Conservation (phyloP, 2,329 filamentous ascomycete species). For the Salinomyces thailandicus region DNA sequence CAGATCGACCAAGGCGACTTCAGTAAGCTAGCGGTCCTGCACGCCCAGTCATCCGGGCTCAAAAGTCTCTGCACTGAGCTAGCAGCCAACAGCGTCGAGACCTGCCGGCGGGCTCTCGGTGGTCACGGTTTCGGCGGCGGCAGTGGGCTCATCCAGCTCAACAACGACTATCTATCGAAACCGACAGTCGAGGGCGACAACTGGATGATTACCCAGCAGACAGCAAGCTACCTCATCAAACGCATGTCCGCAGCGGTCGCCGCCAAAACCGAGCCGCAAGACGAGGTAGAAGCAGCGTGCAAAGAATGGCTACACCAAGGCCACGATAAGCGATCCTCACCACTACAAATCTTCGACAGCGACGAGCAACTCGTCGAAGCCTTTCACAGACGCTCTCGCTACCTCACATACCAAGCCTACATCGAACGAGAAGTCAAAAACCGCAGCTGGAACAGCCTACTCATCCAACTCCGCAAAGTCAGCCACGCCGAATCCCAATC, state of each 20-base stretch:
- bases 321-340: conserved; percentile 18
- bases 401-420: conserved; percentile 35
- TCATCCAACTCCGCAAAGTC: conserved; percentile 33
- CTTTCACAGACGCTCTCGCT: conserved; percentile 36
- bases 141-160: conserved; percentile 43
- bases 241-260: conserved; percentile 36
- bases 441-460: conserved; percentile 38
- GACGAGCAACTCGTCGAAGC: conserved; percentile 34
- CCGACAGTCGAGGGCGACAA: conserved; percentile 48
- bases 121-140: conserved; percentile 45
- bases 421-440: conserved; percentile 36
- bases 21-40: conserved; percentile 39
- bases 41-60: conserved; percentile 44
- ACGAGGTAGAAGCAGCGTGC: conserved; percentile 33
- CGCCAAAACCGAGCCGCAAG: conserved; percentile 25
- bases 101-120: conserved; percentile 43
- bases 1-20: conserved; percentile 43
- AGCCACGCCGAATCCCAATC: conserved; percentile 39
- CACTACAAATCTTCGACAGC: conserved; percentile 23
- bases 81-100: conserved; percentile 45
- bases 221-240: conserved; percentile 42
- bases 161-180: conserved; percentile 43
- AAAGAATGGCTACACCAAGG: conserved; percentile 30
- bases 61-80: conserved; percentile 45
- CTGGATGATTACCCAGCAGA: conserved; percentile 48